Evolutionary conservation across 257 asterid genomes (phyloP), one percentile per base, ranked within the genome.

Genomic region (Rauvolfia tetraphylla): DNA sequence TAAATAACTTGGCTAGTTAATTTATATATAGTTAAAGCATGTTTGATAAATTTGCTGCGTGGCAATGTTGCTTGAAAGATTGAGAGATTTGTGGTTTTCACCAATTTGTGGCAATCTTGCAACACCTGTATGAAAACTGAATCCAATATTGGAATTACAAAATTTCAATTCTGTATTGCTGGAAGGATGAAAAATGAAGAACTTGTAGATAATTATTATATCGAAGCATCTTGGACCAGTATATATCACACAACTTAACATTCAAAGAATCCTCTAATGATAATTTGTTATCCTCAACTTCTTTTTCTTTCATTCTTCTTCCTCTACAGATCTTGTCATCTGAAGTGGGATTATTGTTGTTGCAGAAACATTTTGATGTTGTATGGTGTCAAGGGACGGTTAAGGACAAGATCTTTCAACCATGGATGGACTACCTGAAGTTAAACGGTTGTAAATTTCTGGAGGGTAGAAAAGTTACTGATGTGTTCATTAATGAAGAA

Each of bases 351-450:
- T 46, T 18, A 63, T 74, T 73, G 74, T 67, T 44, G 70, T 67
- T 82, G 42, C 90, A 88, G 90, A 86, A 83, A 57, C 46, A 88
- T 69, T 84, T 80, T 62, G 90, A 90, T 76, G 22, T 69, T 76
- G 84, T 74, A 31, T 84, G 82, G 88, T 88, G 95, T 78, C 86
- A 88, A 56, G 95, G 95, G 49, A 77, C 86, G 13, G 85, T 85
- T 27, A 88, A 77, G 72, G 89, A 88, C 39, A 72, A 79, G 63
- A 85, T 90, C 31, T 90, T 90, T 78, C 77, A 71, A 70, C 96
- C 91, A 41, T 88, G 96, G 91, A 86, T 77, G 58, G 85, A 83
- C 53, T 84, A 76, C 3, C 79, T 90, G 22, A 90, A 83, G 80
- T 57, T 73, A 51, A 83, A 80, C 76, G 91, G 95, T 33, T 86